A percentile compares a stretch with the other conserved stretches of the same genome.
These are phyloP conservation scores for Smallanthus sonchifolius DNA, from an alignment of 129 eudicot genomes.

Conservation along the genomic window DNA sequence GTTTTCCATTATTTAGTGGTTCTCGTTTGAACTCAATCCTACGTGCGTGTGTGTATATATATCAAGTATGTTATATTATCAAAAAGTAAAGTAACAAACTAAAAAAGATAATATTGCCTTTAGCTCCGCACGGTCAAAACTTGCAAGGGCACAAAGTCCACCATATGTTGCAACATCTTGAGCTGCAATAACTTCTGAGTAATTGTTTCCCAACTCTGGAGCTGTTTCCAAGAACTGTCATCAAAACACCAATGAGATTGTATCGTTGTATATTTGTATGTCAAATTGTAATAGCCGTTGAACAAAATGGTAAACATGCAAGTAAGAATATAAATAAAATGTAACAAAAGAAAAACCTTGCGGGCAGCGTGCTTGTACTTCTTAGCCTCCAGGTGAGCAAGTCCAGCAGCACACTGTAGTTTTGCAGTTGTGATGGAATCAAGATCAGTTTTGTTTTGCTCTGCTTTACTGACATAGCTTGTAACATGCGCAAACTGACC, in stretches of 20 bases:
- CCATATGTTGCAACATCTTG: conserved; percentile 99
- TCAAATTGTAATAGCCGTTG: not conserved
- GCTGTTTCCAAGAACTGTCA: conserved; percentile 80
- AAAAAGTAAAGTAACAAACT: not conserved
- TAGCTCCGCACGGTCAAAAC: conserved; percentile 91
- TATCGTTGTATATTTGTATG: not conserved
- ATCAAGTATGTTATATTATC: not conserved
- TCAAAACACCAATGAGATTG: conserved; percentile 3
- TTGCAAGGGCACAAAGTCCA: conserved; percentile 96
- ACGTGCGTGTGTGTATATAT: not conserved
- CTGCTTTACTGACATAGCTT: conserved; percentile 93
- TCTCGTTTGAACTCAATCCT: too few relatives aligned
- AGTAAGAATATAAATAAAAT: not conserved
- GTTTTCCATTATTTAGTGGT: too few relatives aligned
- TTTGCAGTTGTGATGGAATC: conserved; percentile 66
- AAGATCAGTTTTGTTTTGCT: conserved; percentile 59
- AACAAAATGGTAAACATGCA: not conserved
- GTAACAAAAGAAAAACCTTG: conserved; percentile 43
- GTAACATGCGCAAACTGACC: conserved; percentile 91
- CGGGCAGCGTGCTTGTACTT: conserved; percentile 99
- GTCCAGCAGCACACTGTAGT: conserved; percentile 87
- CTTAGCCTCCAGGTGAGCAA: conserved; percentile 76
- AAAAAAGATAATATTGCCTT: conserved; percentile 51
- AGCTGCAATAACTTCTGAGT: conserved; percentile 88
- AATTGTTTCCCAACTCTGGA: conserved; percentile 85